These are phyloP conservation scores for Paramecium caudatum DNA, from an alignment of 73 alveolate genomes.

Conservation along the genomic window DNA sequence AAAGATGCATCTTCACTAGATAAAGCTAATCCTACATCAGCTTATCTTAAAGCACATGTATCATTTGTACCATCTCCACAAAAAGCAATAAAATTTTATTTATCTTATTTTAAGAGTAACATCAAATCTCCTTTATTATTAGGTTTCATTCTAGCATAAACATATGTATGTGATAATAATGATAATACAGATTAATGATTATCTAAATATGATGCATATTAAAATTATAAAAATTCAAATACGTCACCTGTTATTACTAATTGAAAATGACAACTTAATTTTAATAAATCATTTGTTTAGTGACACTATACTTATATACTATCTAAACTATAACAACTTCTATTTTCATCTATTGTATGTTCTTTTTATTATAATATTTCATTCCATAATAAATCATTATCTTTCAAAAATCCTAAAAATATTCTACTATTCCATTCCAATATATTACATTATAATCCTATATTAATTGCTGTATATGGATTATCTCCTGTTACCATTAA, in stretches of 20 bases:
- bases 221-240: conserved; percentile 40
- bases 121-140: conserved; percentile 79
- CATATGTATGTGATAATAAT: conserved; percentile 22
- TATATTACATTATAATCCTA: conserved; percentile 83
- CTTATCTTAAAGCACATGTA: conserved; percentile 89
- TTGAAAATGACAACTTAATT: conserved; percentile 7
- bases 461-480: conserved; percentile 85
- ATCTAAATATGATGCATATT: background rate
- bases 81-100: conserved; percentile 84
- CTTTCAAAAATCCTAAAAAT: conserved; percentile 78
- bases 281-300: conserved; percentile 26
- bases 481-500: conserved; percentile 91
- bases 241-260: conserved; percentile 71
- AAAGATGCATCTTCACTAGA: conserved; percentile 91
- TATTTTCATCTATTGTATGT: conserved; percentile 6
- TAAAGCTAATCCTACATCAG: conserved; percentile 92
- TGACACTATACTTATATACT: background rate
- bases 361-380: conserved; percentile 12
- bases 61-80: conserved; percentile 97
- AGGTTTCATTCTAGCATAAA: conserved; percentile 86
- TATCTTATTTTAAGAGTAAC: conserved; percentile 73
- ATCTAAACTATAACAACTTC: conserved; percentile 44
- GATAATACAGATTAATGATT: background rate
- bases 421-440: conserved; percentile 79
- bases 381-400: conserved; percentile 79